Evolutionary conservation across 2,329 filamentous ascomycete genomes (phyloP).

Genomic region (Chaetothyriales sp.): DNA sequence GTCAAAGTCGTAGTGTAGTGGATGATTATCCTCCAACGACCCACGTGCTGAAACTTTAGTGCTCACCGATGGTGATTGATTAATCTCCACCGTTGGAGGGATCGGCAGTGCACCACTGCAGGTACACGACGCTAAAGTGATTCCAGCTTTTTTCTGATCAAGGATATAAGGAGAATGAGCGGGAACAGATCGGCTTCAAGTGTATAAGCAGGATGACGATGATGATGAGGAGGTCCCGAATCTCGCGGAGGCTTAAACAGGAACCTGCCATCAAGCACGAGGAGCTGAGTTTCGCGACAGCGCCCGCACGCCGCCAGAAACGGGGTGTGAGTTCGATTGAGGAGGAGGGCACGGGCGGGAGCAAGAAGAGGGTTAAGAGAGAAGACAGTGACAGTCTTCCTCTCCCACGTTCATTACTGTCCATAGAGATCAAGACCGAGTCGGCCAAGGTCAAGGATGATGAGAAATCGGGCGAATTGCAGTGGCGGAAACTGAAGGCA

Average conservation of each 20-base stretch:
- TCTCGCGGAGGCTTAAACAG: not conserved
- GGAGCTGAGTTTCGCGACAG: not conserved
- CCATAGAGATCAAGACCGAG: not conserved
- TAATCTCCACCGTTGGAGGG: too few relatives aligned
- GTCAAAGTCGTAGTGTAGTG: too few relatives aligned
- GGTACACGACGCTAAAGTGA: too few relatives aligned
- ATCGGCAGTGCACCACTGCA: too few relatives aligned
- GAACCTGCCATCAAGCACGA: not conserved
- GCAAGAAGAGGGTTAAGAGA: not conserved
- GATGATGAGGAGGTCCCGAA: not conserved
- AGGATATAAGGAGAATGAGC: too few relatives aligned
- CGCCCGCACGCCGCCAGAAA: not conserved
- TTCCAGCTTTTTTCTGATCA: not conserved
- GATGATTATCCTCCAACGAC: too few relatives aligned
- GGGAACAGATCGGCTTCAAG: too few relatives aligned
- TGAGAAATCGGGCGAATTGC: slow-evolving; percentile 4
- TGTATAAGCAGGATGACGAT: not conserved
- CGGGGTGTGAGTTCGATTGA: not conserved
- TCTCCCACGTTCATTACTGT: not conserved
- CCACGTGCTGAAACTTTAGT: too few relatives aligned
- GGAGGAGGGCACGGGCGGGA: not conserved
- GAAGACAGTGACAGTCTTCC: not conserved
- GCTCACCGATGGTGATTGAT: too few relatives aligned
- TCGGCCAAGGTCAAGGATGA: slow-evolving; percentile 20
- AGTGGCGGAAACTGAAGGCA: slow-evolving; percentile 22